Evolutionary conservation across 2,329 filamentous ascomycete genomes (phyloP).

Genomic region (Paramyrothecium roridum): DNA sequence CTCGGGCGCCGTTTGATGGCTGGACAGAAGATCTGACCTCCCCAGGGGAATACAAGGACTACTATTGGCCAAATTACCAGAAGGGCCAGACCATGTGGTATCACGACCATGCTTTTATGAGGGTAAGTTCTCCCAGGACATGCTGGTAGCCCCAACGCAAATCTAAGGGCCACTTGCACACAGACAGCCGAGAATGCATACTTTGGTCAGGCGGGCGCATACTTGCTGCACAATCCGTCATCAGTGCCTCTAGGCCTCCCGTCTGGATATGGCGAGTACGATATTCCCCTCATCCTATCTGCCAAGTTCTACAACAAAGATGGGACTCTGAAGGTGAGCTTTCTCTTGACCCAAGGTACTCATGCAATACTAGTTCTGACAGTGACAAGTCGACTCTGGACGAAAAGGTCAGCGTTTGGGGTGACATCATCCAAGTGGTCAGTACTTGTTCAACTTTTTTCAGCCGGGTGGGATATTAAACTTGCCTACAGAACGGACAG

Average conservation of each 20-base stretch:
- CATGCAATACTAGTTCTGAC: too few relatives aligned
- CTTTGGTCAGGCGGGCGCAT: constrained; percentile 53
- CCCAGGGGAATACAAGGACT: constrained; percentile 56
- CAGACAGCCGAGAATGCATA: constrained; percentile 53
- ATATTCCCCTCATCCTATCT: constrained; percentile 47
- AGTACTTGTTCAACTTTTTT: too few relatives aligned
- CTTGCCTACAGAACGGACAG: constrained; percentile 39
- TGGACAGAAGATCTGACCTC: constrained; percentile 50
- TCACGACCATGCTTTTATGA: constrained; percentile 41
- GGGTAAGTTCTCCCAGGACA: constrained; percentile 14
- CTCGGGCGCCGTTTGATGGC: constrained; percentile 7
- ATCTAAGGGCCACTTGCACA: background rate
- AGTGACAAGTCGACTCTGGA: too few relatives aligned
- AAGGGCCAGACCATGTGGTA: constrained; percentile 54
- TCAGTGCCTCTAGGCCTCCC: constrained; percentile 48
- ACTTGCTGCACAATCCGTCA: constrained; percentile 48
- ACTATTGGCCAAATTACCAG: constrained; percentile 58
- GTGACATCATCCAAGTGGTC: constrained; percentile 52
- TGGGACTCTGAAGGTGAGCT: constrained; percentile 37
- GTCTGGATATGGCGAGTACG: constrained; percentile 44
- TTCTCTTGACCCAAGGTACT: too few relatives aligned
- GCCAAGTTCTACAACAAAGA: constrained; percentile 50
- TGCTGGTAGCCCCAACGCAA: too few relatives aligned
- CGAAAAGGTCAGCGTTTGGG: constrained; percentile 38
- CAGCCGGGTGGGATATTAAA: too few relatives aligned